Evolutionary conservation across 2,329 filamentous ascomycete species (phyloP), one percentile per base, ranked within the genome.

Genomic region (Zymoseptoria crescenta): DNA sequence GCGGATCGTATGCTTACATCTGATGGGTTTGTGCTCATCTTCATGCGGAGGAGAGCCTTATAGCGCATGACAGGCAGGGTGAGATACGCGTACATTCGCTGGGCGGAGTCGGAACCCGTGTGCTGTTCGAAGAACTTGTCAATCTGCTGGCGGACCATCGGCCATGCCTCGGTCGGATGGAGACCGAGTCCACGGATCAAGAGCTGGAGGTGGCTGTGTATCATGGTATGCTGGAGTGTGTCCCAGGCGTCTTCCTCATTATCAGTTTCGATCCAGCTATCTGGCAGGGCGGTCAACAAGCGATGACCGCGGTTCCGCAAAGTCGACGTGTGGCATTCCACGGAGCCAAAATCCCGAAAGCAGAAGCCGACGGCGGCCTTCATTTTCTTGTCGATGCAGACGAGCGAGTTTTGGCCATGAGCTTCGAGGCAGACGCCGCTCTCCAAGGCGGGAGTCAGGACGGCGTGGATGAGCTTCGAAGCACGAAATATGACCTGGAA

Each of bases 351-450:
- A 24, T 59, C 57, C 29, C 57, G 53, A 8, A 51, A 55, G 28
- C 52, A 55, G 29, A 56, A 59, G 13, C 57, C 57, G 9, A 56
- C 53, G 7, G 56, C 24, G 13, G 29, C 29, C 8, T 48, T 30
- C 4, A 53, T 50, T 28, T 19, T 45, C 6, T 28, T 52, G 9
- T 59, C 57, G 21, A 59, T 24, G 4, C 57, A 53, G 13, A 53
- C 53, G 10, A 59, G 41, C 10, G 20, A 56, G 29, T 59, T 56
- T 24, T 59, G 57, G 10, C 57, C 54, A 51, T 59, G 57, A 19
- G 57, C 57, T 56, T 59, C 57, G n/a, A 59, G 57, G 21, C 57
- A 30, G 28, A 59, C 54, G 41, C 57, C 57, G 20, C 41, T 56
- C 20, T 56, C 45, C 16, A 59, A 16, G 21, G 53, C 53, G 30